Evolutionary conservation across 2,329 filamentous ascomycete species (phyloP).

Genomic region (Parastagonospora nodorum): DNA sequence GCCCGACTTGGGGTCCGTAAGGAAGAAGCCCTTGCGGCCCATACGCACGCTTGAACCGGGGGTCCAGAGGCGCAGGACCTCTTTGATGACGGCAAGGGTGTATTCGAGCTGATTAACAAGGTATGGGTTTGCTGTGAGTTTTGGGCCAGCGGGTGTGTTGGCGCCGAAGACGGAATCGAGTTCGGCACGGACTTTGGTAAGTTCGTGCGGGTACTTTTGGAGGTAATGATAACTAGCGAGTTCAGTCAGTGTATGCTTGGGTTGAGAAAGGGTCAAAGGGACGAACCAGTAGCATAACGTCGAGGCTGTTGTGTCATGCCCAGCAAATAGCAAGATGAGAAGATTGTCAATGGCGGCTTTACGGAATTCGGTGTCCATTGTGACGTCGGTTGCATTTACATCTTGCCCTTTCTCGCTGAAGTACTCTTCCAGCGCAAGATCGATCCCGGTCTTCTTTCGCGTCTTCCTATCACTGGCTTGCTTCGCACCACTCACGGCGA

Average conservation of each 20-base stretch:
- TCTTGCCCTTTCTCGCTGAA: conserved; percentile 40
- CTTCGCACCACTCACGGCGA: conserved; percentile 33
- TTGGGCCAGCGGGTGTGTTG: conserved; percentile 10
- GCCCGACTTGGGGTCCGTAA: conserved; percentile 25
- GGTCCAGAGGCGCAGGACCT: conserved; percentile 39
- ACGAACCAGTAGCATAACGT: conserved; percentile 35
- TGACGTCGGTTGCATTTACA: conserved; percentile 12
- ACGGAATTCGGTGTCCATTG: conserved; percentile 30
- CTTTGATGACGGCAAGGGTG: conserved; percentile 43
- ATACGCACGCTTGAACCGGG: conserved; percentile 36
- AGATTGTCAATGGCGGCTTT: conserved; percentile 30
- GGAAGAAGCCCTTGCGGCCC: conserved; percentile 14
- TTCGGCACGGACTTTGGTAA: conserved; percentile 32
- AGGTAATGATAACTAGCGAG: conserved; percentile 28
- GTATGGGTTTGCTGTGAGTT: conserved; percentile 25
- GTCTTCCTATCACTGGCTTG: conserved; percentile 31
- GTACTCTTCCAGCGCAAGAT: conserved; percentile 48
- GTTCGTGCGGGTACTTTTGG: conserved; percentile 24
- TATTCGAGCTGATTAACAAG: conserved; percentile 38
- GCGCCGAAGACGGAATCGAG: conserved; percentile 37
- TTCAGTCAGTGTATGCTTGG: neutral
- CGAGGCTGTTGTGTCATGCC: conserved; percentile 43
- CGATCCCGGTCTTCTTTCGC: conserved; percentile 43
- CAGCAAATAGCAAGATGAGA: conserved; percentile 36
- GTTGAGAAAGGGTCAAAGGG: neutral